Evolutionary conservation across 306 rosid species (phyloP).

Genomic region (Prunus mira): DNA sequence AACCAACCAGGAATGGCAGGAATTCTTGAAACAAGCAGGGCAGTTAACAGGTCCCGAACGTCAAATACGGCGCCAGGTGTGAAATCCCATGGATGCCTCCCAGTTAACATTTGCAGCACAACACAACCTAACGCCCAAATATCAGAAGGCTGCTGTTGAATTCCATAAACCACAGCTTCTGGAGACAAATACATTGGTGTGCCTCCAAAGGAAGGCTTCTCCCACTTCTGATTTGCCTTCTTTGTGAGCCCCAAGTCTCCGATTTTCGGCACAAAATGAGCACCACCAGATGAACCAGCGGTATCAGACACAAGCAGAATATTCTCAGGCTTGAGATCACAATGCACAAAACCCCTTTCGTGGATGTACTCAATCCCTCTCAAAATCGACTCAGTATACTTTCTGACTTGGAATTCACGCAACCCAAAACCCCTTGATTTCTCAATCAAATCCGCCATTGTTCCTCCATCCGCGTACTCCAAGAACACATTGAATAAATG

Average conservation of each 20-base stretch:
- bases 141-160: not conserved
- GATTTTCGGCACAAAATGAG: constrained; percentile 1
- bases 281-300: no score
- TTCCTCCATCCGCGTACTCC: no score
- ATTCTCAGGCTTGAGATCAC: constrained; percentile 17
- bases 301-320: not conserved
- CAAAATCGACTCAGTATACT: not conserved
- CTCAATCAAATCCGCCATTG: not conserved
- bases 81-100: not conserved
- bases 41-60: no score
- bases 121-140: constrained; percentile 9
- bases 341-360: constrained; percentile 14
- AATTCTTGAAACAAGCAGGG: not conserved
- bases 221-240: not conserved
- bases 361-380: constrained; percentile 3
- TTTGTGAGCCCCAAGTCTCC: not conserved
- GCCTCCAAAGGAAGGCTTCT: not conserved
- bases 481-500: not conserved
- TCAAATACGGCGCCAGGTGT: no score
- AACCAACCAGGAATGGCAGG: not conserved
- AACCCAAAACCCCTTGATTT: not conserved
- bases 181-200: not conserved
- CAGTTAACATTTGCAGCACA: constrained; percentile 5
- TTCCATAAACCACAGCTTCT: not conserved
- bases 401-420: not conserved